A percentile compares a stretch with the other conserved stretches of the same genome.
Conservation (phyloP, 1,284 basidiomycete species). For the Sporisorium scitamineum region DNA sequence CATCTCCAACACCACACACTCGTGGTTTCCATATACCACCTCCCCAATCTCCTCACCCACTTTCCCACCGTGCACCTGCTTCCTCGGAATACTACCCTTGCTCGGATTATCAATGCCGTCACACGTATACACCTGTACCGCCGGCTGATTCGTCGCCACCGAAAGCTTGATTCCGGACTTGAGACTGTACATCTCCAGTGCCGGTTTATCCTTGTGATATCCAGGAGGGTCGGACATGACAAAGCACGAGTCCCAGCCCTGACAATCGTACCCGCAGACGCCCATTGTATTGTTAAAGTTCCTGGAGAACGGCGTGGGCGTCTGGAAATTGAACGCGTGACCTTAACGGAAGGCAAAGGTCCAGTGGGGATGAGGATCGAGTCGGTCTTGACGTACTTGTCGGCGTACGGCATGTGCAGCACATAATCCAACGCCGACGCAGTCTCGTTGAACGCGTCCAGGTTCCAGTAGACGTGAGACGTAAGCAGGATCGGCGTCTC, state of each 20-base stretch:
- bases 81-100: slow-evolving; percentile 60
- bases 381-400: slow-evolving; percentile 56
- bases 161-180: slow-evolving; percentile 58
- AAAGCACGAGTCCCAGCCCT: slow-evolving; percentile 64
- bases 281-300: slow-evolving; percentile 57
- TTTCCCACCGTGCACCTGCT: slow-evolving; percentile 63
- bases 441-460: slow-evolving; percentile 55
- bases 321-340: slow-evolving; percentile 57
- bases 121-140: slow-evolving; percentile 63
- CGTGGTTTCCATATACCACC: slow-evolving; percentile 58
- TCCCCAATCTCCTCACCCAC: slow-evolving; percentile 35
- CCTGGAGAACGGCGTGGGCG: slow-evolving; percentile 41
- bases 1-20: slow-evolving; percentile 62
- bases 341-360: slow-evolving; percentile 33
- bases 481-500: slow-evolving; percentile 65
- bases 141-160: slow-evolving; percentile 52
- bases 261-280: slow-evolving; percentile 56
- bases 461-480: slow-evolving; percentile 66
- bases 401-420: slow-evolving; percentile 57
- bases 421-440: slow-evolving; percentile 54
- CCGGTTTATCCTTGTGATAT: slow-evolving; percentile 35
- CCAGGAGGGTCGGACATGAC: slow-evolving; percentile 59
- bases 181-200: slow-evolving; percentile 57
- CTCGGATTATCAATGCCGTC: slow-evolving; percentile 40
- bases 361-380: slow-evolving; percentile 62